Evolutionary conservation across 441 rosid genomes (phyloP).

Genomic region (Erodium moschatum): DNA sequence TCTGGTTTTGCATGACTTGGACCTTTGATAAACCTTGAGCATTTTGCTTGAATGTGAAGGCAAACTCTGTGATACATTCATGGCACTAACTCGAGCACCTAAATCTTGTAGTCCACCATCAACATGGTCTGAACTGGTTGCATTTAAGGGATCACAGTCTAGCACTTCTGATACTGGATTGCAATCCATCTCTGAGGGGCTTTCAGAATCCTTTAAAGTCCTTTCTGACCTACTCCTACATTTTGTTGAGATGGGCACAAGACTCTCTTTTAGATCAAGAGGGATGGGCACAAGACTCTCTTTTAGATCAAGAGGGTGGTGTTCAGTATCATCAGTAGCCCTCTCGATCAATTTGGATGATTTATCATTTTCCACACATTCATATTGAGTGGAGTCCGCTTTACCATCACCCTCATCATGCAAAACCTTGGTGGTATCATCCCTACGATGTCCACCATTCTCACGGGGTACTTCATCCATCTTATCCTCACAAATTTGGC

Average conservation of each 20-base stretch:
- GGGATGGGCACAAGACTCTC: slow-evolving; percentile 31
- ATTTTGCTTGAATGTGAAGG: slow-evolving; percentile 45
- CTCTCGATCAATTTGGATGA: slow-evolving; percentile 18
- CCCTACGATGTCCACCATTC: slow-evolving; percentile 22
- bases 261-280: slow-evolving; percentile 34
- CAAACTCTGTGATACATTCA: slow-evolving; percentile 28
- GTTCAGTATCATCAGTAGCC: slow-evolving; percentile 22
- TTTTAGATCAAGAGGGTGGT: slow-evolving; percentile 28
- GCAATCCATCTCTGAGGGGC: slow-evolving; percentile 28
- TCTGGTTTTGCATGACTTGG: slow-evolving; percentile 45
- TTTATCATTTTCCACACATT: slow-evolving; percentile 23
- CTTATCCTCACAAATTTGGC: slow-evolving; percentile 22
- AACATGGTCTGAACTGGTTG: slow-evolving; percentile 19
- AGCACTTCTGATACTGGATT: slow-evolving; percentile 23
- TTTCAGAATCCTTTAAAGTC: slow-evolving; percentile 20
- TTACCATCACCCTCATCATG: slow-evolving; percentile 30
- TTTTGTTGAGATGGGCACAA: slow-evolving; percentile 35
- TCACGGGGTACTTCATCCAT: slow-evolving; percentile 21
- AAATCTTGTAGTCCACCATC: slow-evolving; percentile 28
- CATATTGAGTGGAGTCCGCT: slow-evolving; percentile 23
- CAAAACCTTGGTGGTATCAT: slow-evolving; percentile 23
- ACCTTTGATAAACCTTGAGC: slow-evolving; percentile 74
- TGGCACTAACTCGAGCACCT: slow-evolving; percentile 29
- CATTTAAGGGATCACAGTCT: slow-evolving; percentile 18
- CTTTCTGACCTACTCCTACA: slow-evolving; percentile 36